These are phyloP conservation scores for Chlamydomonas incerta DNA, from an alignment of 139 green algal species.

Conservation along the genomic window DNA sequence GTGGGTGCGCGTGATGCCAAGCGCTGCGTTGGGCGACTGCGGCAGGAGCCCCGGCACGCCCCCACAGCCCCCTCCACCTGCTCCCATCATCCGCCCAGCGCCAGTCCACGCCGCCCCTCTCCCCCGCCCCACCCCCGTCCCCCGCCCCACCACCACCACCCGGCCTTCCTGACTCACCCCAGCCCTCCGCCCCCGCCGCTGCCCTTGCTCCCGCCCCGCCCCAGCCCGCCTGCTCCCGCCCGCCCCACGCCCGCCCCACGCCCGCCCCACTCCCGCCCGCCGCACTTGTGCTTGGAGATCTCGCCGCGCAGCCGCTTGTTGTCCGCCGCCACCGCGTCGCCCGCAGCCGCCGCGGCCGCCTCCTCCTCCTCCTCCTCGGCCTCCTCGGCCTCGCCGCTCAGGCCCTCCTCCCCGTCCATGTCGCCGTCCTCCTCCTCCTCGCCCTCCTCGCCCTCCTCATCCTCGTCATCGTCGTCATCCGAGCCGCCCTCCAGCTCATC, in stretches of 20 bases:
- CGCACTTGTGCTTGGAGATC: constrained; percentile 52
- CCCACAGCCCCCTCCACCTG: no score
- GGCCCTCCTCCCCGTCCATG: background rate
- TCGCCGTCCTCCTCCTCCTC: background rate
- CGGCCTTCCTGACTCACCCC: no score
- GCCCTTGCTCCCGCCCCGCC: background rate
- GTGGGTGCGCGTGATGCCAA: no score
- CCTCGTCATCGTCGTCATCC: constrained; percentile 11
- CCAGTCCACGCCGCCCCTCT: no score
- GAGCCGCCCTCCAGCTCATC: background rate
- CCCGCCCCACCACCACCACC: background rate
- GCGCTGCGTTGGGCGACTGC: no score
- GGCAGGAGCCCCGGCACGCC: no score
- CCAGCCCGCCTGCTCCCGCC: background rate
- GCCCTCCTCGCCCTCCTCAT: background rate
- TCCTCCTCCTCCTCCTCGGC: constrained; percentile 45
- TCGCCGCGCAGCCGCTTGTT: constrained; percentile 66
- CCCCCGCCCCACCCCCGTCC: background rate
- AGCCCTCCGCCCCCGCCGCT: background rate
- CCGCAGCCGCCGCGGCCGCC: constrained; percentile 18
- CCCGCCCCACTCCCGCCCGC: background rate
- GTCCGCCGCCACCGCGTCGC: constrained; percentile 56
- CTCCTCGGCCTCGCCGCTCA: background rate
- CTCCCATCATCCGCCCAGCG: no score
- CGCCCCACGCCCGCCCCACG: background rate